These are phyloP conservation scores for Elaeis oleifera DNA, from an alignment of 202 grass and related monocot species.

Conservation along the genomic window DNA sequence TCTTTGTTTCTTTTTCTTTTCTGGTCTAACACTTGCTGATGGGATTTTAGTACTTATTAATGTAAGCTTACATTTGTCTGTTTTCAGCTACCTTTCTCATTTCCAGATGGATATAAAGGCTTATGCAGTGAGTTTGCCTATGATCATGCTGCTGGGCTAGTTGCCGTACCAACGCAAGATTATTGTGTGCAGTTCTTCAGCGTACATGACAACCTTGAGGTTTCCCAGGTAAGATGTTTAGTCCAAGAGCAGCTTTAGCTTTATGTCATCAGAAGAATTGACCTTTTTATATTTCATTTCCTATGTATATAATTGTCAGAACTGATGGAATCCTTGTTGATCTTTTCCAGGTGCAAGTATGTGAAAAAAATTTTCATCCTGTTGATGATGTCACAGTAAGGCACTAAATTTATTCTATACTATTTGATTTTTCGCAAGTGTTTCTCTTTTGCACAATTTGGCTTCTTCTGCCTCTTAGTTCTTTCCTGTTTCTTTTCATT, in stretches of 20 bases:
- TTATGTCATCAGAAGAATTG: neutral
- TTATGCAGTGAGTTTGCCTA: slow-evolving; percentile 37
- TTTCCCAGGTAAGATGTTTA: slow-evolving; percentile 61
- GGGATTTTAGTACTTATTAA: no score
- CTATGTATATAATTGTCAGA: neutral
- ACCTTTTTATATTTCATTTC: neutral
- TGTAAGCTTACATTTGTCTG: slow-evolving; percentile 11
- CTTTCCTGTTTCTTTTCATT: no score
- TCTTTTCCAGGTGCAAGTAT: slow-evolving; percentile 75
- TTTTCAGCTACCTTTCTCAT: slow-evolving; percentile 48
- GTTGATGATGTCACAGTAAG: slow-evolving; percentile 73
- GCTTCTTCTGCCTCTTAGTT: no score
- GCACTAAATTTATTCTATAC: slow-evolving; percentile 8
- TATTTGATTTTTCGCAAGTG: neutral
- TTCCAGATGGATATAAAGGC: slow-evolving; percentile 19
- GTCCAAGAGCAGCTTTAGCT: slow-evolving; percentile 3
- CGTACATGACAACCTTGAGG: slow-evolving; percentile 66
- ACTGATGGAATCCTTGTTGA: slow-evolving; percentile 14
- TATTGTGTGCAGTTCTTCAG: slow-evolving; percentile 83
- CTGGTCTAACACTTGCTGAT: no score
- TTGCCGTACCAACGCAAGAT: slow-evolving; percentile 67
- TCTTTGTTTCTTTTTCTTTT: no score
- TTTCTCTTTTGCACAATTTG: no score
- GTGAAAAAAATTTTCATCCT: slow-evolving; percentile 91
- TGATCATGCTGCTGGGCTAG: slow-evolving; percentile 51